These are phyloP conservation scores for Coleophoma crateriformis DNA, from an alignment of 2,329 filamentous ascomycete species.

Conservation along the genomic window DNA sequence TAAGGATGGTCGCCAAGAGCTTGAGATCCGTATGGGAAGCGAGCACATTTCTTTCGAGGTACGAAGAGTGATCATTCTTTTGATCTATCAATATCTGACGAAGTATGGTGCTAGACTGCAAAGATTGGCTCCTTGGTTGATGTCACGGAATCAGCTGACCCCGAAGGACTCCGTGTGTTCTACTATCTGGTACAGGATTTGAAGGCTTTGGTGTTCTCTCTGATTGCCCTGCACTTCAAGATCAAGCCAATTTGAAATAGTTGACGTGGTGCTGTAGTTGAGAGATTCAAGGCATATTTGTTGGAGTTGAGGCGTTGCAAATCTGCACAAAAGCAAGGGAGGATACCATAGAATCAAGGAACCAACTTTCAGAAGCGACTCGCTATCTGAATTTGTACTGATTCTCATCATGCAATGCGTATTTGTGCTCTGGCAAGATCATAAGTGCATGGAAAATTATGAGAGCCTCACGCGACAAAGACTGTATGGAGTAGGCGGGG, in stretches of 20 bases:
- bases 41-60: slow-evolving; percentile 99
- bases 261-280: neutral
- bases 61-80: slow-evolving; percentile 7
- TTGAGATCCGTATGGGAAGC: slow-evolving; percentile 88
- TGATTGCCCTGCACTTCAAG: slow-evolving; percentile 98
- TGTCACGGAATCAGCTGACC: slow-evolving; percentile 92
- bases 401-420: too few relatives aligned
- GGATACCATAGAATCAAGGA: slow-evolving; percentile 23
- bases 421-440: too few relatives aligned
- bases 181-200: slow-evolving; percentile 98
- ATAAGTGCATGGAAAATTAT: too few relatives aligned
- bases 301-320: slow-evolving; percentile 22
- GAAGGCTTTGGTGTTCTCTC: slow-evolving; percentile 91
- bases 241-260: slow-evolving; percentile 65
- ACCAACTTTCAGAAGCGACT: neutral
- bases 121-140: slow-evolving; percentile 97
- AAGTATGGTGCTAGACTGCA: slow-evolving; percentile 60
- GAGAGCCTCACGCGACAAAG: neutral
- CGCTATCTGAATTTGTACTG: too few relatives aligned
- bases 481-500: neutral
- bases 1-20: slow-evolving; percentile 93
- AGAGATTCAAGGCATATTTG: too few relatives aligned
- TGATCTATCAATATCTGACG: neutral
- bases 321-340: slow-evolving; percentile 7
- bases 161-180: slow-evolving; percentile 92